Percentiles rank a stretch among this genome's conserved stretches.
Evolutionary conservation across 129 eudicot species (phyloP).

Genomic region (Lactuca saligna): DNA sequence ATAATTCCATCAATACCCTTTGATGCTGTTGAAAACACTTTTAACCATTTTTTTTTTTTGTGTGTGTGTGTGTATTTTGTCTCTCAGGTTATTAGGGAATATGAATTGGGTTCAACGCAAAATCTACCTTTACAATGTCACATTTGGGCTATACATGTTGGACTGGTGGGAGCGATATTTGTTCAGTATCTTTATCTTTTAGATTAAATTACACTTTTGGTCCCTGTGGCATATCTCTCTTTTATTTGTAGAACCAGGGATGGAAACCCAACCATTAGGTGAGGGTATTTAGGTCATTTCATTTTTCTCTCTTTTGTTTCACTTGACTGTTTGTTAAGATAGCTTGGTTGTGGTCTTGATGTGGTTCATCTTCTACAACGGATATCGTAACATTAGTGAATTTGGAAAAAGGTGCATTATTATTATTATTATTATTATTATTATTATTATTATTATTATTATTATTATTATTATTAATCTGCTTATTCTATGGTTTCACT

Average conservation of each 20-base stretch:
- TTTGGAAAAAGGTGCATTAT: slow-evolving; percentile 28
- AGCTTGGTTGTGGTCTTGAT: slow-evolving; percentile 29
- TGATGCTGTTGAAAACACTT: too few species aligned
- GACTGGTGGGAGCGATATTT: slow-evolving; percentile 94
- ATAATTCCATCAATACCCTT: too few species aligned
- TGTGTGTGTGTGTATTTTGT: too few species aligned
- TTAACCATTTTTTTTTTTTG: too few species aligned
- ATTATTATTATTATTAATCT: too few species aligned
- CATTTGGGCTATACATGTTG: slow-evolving; percentile 88
- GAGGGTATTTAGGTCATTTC: not conserved
- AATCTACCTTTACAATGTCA: slow-evolving; percentile 81
- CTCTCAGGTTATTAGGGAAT: too few species aligned
- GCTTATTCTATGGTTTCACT: too few species aligned
- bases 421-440: not conserved
- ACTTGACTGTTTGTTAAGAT: slow-evolving; percentile 20
- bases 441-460: not conserved
- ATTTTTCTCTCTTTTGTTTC: not conserved
- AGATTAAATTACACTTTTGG: not conserved
- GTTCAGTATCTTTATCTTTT: slow-evolving; percentile 71
- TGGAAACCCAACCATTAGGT: too few species aligned
- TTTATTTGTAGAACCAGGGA: too few species aligned
- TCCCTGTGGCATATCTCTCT: too few species aligned
- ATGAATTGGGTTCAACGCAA: slow-evolving; percentile 90
- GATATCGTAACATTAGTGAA: slow-evolving; percentile 26
- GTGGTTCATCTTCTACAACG: slow-evolving; percentile 41